Conservation (phyloP, 1,284 basidiomycete genomes). For the Macrocystidia cucumis region DNA sequence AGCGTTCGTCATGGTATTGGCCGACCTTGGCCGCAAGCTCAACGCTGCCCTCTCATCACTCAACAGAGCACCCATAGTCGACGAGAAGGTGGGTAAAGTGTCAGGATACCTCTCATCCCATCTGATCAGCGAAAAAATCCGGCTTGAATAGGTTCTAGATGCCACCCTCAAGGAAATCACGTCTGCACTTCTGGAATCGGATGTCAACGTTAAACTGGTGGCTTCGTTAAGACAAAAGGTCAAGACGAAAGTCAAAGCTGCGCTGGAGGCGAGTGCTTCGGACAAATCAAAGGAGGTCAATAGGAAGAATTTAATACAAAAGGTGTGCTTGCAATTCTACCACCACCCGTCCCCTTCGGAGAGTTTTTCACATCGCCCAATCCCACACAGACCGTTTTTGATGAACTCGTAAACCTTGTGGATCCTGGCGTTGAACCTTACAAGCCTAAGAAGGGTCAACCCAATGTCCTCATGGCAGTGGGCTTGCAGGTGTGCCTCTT, state of each 20-base stretch:
- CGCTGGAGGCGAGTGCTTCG: constrained; percentile 56
- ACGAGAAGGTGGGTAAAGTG: constrained; percentile 65
- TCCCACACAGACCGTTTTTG: constrained; percentile 80
- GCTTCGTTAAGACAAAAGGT: constrained; percentile 84
- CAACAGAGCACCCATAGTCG: constrained; percentile 77
- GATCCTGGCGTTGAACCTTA: constrained; percentile 94
- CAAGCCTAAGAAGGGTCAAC: constrained; percentile 93
- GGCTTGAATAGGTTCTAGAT: constrained; percentile 68
- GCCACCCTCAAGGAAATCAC: constrained; percentile 93
- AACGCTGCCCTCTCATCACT: constrained; percentile 92
- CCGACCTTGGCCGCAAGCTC: constrained; percentile 91
- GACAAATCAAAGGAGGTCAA: constrained; percentile 79
- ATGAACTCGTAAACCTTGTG: constrained; percentile 92
- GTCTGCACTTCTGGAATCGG: constrained; percentile 89
- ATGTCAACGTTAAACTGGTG: constrained; percentile 98
- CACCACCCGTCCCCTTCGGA: constrained; percentile 4
- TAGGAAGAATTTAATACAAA: constrained; percentile 84
- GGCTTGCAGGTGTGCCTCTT: constrained; percentile 70
- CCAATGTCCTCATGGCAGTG: constrained; percentile 97
- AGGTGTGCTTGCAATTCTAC: constrained; percentile 40
- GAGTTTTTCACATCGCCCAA: constrained; percentile 5
- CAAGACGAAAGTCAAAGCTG: constrained; percentile 77
- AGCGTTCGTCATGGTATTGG: constrained; percentile 77
- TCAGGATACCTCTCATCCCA: constrained; percentile 7
- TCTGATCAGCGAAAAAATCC: constrained; percentile 9